Evolutionary conservation across 2,329 filamentous ascomycete species (phyloP), one percentile per base, ranked within the genome.

Genomic region (Trichoderma harzianum): DNA sequence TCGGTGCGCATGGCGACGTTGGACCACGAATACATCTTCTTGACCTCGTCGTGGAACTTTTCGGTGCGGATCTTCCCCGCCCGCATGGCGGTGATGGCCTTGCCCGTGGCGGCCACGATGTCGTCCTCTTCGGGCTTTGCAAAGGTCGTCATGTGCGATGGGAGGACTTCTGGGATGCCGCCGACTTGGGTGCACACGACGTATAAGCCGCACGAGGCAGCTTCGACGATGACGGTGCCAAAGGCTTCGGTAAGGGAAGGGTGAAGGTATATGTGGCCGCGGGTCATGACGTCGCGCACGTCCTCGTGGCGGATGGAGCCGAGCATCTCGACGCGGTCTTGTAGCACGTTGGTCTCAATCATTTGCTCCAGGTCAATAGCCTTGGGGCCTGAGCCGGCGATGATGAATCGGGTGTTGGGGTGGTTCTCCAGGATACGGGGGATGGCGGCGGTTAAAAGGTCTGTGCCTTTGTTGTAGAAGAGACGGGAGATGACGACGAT

Each of bases 391-490:
- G 93, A 97, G 4, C 97, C 97, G 32, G 94, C 96, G 76, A 99
- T 98, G 78, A 99, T 93, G 82, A 99, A 99, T 71, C 94, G 93
- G 1, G 97, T 96, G 79, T 98, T 97, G 1, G 94, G 92, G 79
- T 99, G 93, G 16, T 91, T 89, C 64, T 94, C 92, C 32, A 98
- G 88, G 68, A 99, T 97, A 62, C 95, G 91, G 0, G 96, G 96
- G 69, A 99, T 97, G 5, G 94, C 94, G 12, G 95, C 96, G 28
- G 97, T 97, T n/a, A 99, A 88, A 0, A 99, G 89, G 80, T 99
- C 97, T 1, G 94, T 98, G 72, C 96, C 96, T 81, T 99, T 99
- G 83, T 99, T 99, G 83, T 98, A 98, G 82, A 98, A 99, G 1
- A 99, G 89, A 24, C 96, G 93, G 10, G 95, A 98, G 74, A 99